Conservation (phyloP, 306 rosid genomes). For the Luffa aegyptiaca region DNA sequence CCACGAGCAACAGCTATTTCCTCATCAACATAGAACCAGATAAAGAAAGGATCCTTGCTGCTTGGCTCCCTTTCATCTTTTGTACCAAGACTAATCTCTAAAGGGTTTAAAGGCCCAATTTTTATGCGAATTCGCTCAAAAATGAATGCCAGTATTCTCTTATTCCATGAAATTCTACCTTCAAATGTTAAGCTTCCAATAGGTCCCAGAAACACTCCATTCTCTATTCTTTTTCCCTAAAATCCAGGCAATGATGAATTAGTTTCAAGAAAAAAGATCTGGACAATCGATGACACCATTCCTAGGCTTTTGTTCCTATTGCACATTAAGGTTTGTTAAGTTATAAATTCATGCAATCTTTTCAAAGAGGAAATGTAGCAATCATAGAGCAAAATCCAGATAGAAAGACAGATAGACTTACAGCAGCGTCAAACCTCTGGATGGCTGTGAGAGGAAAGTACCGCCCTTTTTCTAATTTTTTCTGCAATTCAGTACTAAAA, state of each 20-base stretch:
- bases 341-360: not conserved
- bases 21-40: slow-evolving; percentile 89
- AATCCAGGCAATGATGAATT: slow-evolving; percentile 19
- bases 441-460: slow-evolving; percentile 85
- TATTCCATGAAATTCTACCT: slow-evolving; percentile 77
- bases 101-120: slow-evolving; percentile 66
- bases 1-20: slow-evolving; percentile 97
- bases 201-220: slow-evolving; percentile 82
- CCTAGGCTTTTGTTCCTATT: not conserved
- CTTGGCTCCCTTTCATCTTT: slow-evolving; percentile 65
- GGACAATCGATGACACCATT: not conserved
- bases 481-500: slow-evolving; percentile 32
- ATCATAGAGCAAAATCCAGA: slow-evolving; percentile 1
- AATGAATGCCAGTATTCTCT: slow-evolving; percentile 60
- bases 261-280: slow-evolving; percentile 9
- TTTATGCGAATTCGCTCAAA: slow-evolving; percentile 59
- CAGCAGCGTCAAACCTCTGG: slow-evolving; percentile 89
- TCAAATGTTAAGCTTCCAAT: slow-evolving; percentile 83
- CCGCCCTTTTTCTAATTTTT: slow-evolving; percentile 55
- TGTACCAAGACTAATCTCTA: slow-evolving; percentile 66
- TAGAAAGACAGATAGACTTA: slow-evolving; percentile 32
- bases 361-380: not conserved
- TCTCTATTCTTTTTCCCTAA: slow-evolving; percentile 87
- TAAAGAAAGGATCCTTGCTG: slow-evolving; percentile 74
- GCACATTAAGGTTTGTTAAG: not conserved